phyloP scores from a whole-genome alignment of 495 filamentous ascomycete species.

The Penicillium cataractarum region DNA sequence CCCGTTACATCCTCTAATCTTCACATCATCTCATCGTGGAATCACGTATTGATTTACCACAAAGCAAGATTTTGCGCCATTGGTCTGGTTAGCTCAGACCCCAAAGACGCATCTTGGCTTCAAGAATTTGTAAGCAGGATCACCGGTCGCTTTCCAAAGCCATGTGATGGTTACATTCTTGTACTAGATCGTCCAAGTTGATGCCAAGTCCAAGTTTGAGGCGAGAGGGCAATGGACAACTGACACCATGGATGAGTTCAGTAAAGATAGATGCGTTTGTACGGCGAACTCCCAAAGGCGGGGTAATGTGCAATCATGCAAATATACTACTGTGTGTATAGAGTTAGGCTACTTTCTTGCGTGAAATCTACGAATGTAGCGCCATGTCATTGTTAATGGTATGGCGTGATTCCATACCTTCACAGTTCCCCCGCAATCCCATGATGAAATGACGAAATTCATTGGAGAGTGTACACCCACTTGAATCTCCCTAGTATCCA shows the following conservation, averaged over 20 bases:
- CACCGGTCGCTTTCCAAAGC: neutral
- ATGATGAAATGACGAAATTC: neutral
- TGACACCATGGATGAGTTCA: neutral
- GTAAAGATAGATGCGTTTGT: neutral
- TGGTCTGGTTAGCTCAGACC: neutral
- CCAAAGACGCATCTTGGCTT: neutral
- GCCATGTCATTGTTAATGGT: neutral
- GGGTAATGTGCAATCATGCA: neutral
- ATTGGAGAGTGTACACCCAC: neutral
- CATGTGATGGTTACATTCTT: neutral
- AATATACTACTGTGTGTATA: too few relatives aligned
- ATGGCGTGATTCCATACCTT: neutral
- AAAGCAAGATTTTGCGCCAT: neutral
- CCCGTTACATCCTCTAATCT: neutral
- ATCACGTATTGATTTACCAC: neutral
- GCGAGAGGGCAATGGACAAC: too few relatives aligned
- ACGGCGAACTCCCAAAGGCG: neutral
- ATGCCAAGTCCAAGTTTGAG: neutral
- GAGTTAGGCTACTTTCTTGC: neutral
- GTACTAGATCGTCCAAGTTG: neutral
- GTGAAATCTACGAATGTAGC: neutral
- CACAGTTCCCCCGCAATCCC: neutral
- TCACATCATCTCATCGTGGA: neutral
- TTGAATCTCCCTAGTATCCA: neutral
- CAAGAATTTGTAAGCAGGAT: neutral